Percentiles rank a stretch among this genome's conserved stretches.
Conservation (phyloP, 108 stramenopile species). For the Discostella stelligeroides region DNA sequence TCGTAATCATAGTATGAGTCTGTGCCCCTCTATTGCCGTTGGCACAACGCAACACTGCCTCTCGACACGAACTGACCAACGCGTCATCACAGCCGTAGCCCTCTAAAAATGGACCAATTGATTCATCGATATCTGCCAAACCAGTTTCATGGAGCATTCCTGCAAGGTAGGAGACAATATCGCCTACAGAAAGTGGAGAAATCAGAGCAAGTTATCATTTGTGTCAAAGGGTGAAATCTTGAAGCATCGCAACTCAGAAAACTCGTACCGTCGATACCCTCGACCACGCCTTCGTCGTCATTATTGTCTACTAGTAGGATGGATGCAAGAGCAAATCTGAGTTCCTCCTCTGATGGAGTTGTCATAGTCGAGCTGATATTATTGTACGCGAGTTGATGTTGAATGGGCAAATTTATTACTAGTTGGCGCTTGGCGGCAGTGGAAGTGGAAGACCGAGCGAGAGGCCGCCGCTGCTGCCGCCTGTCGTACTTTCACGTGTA, state of each 20-base stretch:
- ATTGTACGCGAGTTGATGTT: no score
- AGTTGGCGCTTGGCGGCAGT: no score
- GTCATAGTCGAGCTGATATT: conserved; percentile 14
- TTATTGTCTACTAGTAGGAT: conserved; percentile 28
- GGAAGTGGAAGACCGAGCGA: no score
- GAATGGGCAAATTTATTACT: no score
- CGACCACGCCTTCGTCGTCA: conserved; percentile 32
- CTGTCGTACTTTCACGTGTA: no score
- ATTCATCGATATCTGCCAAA: conserved; percentile 54
- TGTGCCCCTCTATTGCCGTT: conserved; percentile 5
- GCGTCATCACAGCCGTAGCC: conserved; percentile 57
- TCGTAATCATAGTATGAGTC: conserved; percentile 2
- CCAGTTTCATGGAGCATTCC: conserved; percentile 59
- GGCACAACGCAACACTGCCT: conserved; percentile 18
- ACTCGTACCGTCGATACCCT: conserved; percentile 35
- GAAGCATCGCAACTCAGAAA: neutral
- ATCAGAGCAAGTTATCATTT: neutral
- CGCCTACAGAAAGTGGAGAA: conserved; percentile 4
- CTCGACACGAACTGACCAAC: conserved; percentile 44
- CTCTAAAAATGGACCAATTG: conserved; percentile 73
- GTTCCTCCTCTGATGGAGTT: conserved; percentile 28
- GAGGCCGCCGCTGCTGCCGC: no score
- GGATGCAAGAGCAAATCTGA: conserved; percentile 27
- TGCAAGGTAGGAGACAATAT: conserved; percentile 70
- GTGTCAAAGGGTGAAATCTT: neutral